phyloP scores from a whole-genome alignment of 176 grass and related monocot genomes.

The Triticum urartu region DNA sequence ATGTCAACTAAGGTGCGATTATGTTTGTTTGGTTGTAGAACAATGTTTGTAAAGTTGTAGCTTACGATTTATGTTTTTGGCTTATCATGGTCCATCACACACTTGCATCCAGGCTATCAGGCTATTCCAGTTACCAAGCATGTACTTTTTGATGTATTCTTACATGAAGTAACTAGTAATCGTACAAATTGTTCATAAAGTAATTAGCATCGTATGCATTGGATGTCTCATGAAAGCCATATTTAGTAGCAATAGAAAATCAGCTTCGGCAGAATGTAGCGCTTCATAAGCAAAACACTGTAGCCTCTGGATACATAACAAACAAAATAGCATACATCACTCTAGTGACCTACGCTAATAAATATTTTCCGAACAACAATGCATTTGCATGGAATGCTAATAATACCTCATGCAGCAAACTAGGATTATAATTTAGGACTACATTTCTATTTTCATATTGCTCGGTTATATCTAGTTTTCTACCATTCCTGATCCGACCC shows the following conservation, averaged over 20 bases:
- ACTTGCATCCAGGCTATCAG: background rate
- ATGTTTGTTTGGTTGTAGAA: background rate
- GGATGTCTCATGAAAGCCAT: background rate
- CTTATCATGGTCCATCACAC: background rate
- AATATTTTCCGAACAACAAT: background rate
- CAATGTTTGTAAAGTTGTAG: background rate
- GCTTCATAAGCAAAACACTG: background rate
- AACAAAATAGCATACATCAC: background rate
- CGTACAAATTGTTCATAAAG: background rate
- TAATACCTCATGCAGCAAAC: background rate
- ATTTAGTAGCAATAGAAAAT: background rate
- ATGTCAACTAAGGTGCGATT: background rate
- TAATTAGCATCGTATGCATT: background rate
- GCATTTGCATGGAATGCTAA: background rate
- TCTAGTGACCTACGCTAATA: background rate
- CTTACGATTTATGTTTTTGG: background rate
- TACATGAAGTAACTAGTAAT: background rate
- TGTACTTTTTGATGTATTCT: background rate
- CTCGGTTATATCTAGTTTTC: background rate
- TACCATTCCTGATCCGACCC: background rate
- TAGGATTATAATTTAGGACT: background rate
- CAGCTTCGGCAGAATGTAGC: background rate
- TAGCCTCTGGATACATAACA: background rate
- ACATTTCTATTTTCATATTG: constrained; percentile 7
- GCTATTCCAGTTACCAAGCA: background rate